These are phyloP conservation scores for Gymnopilus junonius DNA, from an alignment of 768 basidiomycete genomes.

Conservation along the genomic window DNA sequence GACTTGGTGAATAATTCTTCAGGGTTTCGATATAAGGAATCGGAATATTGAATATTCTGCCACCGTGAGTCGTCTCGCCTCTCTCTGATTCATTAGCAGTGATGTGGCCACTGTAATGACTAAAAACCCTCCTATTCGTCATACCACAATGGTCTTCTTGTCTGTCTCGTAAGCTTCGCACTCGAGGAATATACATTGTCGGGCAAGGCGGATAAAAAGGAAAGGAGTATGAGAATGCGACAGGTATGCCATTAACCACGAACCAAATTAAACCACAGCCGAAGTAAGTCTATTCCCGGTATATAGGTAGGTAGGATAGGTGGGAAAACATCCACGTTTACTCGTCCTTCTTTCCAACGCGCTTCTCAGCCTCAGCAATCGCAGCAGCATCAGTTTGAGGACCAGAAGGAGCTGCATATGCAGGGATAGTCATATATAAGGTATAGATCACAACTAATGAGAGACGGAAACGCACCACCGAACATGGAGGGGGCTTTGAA, in stretches of 20 bases:
- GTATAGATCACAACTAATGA: not conserved
- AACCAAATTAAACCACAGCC: not conserved
- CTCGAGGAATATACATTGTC: too few relatives aligned
- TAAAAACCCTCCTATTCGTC: too few relatives aligned
- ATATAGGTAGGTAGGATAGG: not conserved
- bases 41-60: too few relatives aligned
- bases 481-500: constrained; percentile 82
- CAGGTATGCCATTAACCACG: not conserved
- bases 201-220: too few relatives aligned
- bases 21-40: too few relatives aligned
- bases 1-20: too few relatives aligned
- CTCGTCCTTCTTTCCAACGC: constrained; percentile 80
- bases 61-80: too few relatives aligned
- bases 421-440: not conserved
- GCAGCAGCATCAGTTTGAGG: constrained; percentile 86
- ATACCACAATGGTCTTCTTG: too few relatives aligned
- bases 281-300: not conserved
- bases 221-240: not conserved
- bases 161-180: too few relatives aligned
- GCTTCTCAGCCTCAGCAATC: constrained; percentile 89
- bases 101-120: too few relatives aligned
- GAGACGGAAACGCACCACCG: constrained; percentile 52
- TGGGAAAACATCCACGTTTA: constrained; percentile 34
- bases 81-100: too few relatives aligned
- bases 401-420: constrained; percentile 50